phyloP scores from a whole-genome alignment of 2,329 filamentous ascomycete genomes.

The Tolypocladium tropicale region DNA sequence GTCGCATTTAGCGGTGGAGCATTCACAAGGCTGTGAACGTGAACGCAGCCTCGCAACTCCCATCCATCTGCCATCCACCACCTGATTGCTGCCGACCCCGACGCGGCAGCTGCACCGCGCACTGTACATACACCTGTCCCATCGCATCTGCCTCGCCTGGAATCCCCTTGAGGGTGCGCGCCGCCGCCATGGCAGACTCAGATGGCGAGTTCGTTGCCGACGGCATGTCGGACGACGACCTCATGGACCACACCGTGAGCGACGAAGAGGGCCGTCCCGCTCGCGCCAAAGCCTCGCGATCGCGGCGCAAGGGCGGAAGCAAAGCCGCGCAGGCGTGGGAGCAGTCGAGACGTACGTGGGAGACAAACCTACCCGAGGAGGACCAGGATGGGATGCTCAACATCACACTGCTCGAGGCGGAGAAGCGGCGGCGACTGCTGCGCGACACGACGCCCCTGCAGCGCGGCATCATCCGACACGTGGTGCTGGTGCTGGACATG shows the following conservation, averaged over 20 bases:
- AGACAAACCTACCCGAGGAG: slow-evolving; percentile 57
- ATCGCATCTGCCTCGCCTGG: background rate
- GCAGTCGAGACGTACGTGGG: slow-evolving; percentile 57
- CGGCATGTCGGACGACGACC: slow-evolving; percentile 55
- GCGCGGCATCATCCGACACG: slow-evolving; percentile 92
- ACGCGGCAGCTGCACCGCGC: background rate
- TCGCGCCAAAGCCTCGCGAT: slow-evolving; percentile 5
- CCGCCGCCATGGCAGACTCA: slow-evolving; percentile 53
- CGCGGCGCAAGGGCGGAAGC: slow-evolving; percentile 21
- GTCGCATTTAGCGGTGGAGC: background rate
- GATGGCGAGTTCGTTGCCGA: slow-evolving; percentile 60
- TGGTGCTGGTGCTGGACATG: slow-evolving; percentile 84
- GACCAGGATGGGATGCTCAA: slow-evolving; percentile 70
- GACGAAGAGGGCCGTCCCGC: slow-evolving; percentile 17
- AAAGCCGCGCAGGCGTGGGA: slow-evolving; percentile 51
- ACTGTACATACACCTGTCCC: too few species aligned
- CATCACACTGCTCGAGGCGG: slow-evolving; percentile 69
- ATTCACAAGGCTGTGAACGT: slow-evolving; percentile 6
- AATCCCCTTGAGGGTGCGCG: background rate
- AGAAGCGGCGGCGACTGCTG: slow-evolving; percentile 70
- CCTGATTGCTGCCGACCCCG: background rate
- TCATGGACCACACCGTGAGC: slow-evolving; percentile 37
- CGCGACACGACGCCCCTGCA: slow-evolving; percentile 94
- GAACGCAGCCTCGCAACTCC: slow-evolving; percentile 3
- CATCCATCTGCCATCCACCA: background rate